A percentile compares a stretch with the other conserved stretches of the same genome.
These are phyloP conservation scores for Mortierella sp. DNA, from an alignment of 371 early-diverging fungal species.

Conservation along the genomic window DNA sequence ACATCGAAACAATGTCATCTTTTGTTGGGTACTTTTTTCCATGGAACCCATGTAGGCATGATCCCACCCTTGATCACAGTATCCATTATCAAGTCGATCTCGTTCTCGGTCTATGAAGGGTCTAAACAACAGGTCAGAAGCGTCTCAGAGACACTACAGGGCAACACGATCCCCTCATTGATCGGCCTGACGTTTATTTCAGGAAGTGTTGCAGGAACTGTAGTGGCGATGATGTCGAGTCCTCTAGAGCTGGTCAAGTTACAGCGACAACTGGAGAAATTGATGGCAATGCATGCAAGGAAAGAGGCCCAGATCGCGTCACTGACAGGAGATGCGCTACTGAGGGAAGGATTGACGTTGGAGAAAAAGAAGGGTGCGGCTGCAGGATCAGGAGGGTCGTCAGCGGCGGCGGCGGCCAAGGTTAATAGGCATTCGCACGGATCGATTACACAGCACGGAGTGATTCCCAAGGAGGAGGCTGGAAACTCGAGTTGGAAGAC, in stretches of 20 bases:
- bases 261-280: constrained; percentile 79
- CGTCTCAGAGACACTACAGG: constrained; percentile 45
- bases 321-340: constrained; percentile 46
- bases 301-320: constrained; percentile 42
- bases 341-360: constrained; percentile 38
- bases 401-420: constrained; percentile 6
- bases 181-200: constrained; percentile 68
- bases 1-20: not conserved
- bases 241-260: constrained; percentile 88
- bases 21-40: not conserved
- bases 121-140: constrained; percentile 60
- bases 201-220: constrained; percentile 77
- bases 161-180: constrained; percentile 59
- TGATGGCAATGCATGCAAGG: constrained; percentile 65
- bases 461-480: constrained; percentile 22
- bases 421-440: constrained; percentile 39
- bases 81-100: constrained; percentile 79
- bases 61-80: constrained; percentile 83
- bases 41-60: constrained; percentile 64
- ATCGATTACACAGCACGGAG: constrained; percentile 41
- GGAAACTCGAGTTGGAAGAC: constrained; percentile 70
- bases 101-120: constrained; percentile 82
- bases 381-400: not conserved
- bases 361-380: constrained; percentile 22
- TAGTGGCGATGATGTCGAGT: constrained; percentile 78